Conservation (phyloP, 129 eudicot genomes). For the Pulicaria dysenterica region DNA sequence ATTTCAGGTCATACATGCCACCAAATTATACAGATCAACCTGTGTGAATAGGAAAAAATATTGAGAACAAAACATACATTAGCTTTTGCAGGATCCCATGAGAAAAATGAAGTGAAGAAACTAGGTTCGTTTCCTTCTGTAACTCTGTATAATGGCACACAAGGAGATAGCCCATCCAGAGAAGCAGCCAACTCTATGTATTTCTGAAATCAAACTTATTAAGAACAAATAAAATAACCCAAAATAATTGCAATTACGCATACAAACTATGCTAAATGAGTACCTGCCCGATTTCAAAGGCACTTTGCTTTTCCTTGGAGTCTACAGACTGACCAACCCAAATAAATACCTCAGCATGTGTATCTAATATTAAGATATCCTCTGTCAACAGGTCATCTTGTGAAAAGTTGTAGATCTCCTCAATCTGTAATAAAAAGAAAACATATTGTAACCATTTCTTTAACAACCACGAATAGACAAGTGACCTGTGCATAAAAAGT, state of each 20-base stretch:
- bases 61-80: slow-evolving; percentile 47
- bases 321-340: slow-evolving; percentile 98
- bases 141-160: slow-evolving; percentile 78
- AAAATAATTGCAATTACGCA: background rate
- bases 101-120: slow-evolving; percentile 90
- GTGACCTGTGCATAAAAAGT: background rate
- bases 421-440: slow-evolving; percentile 49
- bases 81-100: slow-evolving; percentile 97
- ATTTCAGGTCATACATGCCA: too few relatives aligned
- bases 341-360: slow-evolving; percentile 88
- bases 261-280: slow-evolving; percentile 8
- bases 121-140: slow-evolving; percentile 95
- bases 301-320: slow-evolving; percentile 78
- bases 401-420: slow-evolving; percentile 89
- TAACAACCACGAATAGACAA: background rate
- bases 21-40: too few relatives aligned
- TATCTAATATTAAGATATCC: slow-evolving; percentile 82
- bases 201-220: slow-evolving; percentile 55
- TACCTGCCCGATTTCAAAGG: slow-evolving; percentile 92
- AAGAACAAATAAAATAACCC: background rate
- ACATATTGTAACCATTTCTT: background rate
- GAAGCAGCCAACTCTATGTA: slow-evolving; percentile 79
- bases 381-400: slow-evolving; percentile 98
- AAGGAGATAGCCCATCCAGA: slow-evolving; percentile 78
- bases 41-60: too few relatives aligned